Conservation (phyloP, 495 filamentous ascomycete species). For the Penicillium subrubescens region DNA sequence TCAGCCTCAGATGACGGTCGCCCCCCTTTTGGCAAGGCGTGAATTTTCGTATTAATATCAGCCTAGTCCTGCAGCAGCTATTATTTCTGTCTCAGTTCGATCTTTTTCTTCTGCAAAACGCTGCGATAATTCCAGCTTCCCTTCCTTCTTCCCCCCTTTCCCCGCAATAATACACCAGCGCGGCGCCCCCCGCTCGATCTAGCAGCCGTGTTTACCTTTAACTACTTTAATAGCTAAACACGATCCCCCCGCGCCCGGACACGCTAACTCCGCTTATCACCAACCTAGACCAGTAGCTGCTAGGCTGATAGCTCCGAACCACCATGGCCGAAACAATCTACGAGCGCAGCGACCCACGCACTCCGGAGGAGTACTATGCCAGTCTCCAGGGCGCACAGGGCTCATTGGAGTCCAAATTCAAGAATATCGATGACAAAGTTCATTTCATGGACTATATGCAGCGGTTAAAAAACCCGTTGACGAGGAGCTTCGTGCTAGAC, state of each 20-base stretch:
- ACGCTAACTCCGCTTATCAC: neutral
- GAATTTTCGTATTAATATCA: neutral
- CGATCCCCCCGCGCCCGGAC: neutral
- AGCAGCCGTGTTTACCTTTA: neutral
- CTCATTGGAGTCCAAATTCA: conserved; percentile 41
- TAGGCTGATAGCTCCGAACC: too few species aligned
- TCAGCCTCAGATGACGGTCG: conserved; percentile 25
- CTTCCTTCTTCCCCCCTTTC: neutral
- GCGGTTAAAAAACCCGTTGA: conserved; percentile 39
- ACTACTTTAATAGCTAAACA: neutral
- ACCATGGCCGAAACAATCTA: conserved; percentile 19
- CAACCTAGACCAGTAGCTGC: neutral
- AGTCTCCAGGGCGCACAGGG: conserved; percentile 26
- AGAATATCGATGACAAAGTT: conserved; percentile 55
- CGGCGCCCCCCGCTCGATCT: neutral
- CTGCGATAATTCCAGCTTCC: neutral
- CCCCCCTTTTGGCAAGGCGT: conserved; percentile 14
- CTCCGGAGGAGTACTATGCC: conserved; percentile 42
- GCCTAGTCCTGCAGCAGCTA: neutral
- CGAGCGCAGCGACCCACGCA: conserved; percentile 18
- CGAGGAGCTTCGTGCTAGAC: conserved; percentile 69
- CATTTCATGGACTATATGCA: conserved; percentile 47
- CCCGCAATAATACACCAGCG: neutral
- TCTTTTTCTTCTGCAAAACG: neutral
- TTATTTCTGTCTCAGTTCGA: neutral